A percentile compares a stretch with the other conserved stretches of the same genome.
phyloP scores from a whole-genome alignment of 108 stramenopile species.

The Nannochloropsis gaditana region DNA sequence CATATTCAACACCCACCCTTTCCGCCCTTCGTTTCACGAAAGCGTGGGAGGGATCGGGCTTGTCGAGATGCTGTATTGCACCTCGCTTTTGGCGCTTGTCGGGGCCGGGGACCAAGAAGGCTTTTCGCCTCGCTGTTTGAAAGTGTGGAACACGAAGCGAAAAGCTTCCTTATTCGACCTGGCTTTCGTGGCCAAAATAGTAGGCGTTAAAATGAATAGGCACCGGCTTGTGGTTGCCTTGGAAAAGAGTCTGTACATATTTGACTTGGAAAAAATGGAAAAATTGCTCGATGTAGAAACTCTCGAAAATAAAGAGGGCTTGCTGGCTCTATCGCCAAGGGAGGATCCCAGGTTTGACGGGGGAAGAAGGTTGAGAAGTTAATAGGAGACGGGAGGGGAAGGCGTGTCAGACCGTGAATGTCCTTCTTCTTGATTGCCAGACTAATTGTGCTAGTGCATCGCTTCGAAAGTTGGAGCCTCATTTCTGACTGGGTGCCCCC shows the following conservation, averaged over 20 bases:
- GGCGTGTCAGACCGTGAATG: too few relatives aligned
- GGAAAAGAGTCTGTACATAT: conserved; percentile 49
- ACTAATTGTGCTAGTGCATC: neutral
- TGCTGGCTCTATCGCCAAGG: conserved; percentile 46
- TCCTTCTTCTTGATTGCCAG: too few relatives aligned
- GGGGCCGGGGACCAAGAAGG: conserved; percentile 52
- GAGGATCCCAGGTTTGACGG: conserved; percentile 2
- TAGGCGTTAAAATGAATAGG: conserved; percentile 54
- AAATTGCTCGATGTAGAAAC: conserved; percentile 54
- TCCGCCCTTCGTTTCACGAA: conserved; percentile 27
- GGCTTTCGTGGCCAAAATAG: conserved; percentile 49
- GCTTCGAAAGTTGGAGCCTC: neutral
- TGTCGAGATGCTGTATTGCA: conserved; percentile 60
- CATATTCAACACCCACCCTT: conserved; percentile 38
- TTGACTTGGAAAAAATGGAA: conserved; percentile 56
- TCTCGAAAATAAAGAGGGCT: conserved; percentile 41
- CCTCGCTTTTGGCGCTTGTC: conserved; percentile 56
- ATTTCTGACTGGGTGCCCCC: neutral
- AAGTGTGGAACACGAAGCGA: conserved; percentile 56
- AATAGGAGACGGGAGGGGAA: too few relatives aligned
- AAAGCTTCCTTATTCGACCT: conserved; percentile 52
- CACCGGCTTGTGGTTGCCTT: conserved; percentile 49
- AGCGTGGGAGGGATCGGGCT: conserved; percentile 49
- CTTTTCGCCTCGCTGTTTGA: conserved; percentile 52
- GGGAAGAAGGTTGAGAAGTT: too few relatives aligned